phyloP scores from a whole-genome alignment of 176 grass and related monocot species.

The Avena sativa region DNA sequence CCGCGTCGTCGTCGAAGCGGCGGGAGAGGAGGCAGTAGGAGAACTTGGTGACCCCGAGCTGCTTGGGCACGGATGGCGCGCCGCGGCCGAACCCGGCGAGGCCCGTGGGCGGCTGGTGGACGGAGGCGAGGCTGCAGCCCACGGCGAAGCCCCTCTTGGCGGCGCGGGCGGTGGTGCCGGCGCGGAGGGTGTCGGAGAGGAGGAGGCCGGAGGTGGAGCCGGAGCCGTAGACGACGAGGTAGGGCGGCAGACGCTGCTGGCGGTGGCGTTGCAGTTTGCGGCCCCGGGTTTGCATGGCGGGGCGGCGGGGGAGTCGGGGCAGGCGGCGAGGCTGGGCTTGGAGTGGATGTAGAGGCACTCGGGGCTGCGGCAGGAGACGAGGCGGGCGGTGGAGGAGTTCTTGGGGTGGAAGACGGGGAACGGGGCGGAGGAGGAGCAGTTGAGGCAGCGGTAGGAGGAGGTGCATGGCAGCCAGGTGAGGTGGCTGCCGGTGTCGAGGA shows the following conservation, averaged over 20 bases:
- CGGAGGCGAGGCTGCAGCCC: constrained; percentile 80
- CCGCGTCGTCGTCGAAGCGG: constrained; percentile 70
- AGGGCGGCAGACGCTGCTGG: constrained; percentile 60
- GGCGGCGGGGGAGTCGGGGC: constrained; percentile 18
- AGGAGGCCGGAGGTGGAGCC: constrained; percentile 83
- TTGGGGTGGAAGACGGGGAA: constrained; percentile 65
- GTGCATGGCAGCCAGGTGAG: constrained; percentile 87
- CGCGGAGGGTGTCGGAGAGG: constrained; percentile 63
- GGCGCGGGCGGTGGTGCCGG: not conserved
- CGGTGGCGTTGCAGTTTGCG: constrained; percentile 17
- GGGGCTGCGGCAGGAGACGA: constrained; percentile 69
- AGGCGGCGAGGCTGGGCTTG: constrained; percentile 31
- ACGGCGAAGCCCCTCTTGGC: constrained; percentile 50
- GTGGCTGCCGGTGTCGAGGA: constrained; percentile 86
- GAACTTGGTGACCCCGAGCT: constrained; percentile 63
- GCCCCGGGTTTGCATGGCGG: not conserved
- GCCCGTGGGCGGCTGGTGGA: constrained; percentile 75
- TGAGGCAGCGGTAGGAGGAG: constrained; percentile 62
- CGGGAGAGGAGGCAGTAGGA: constrained; percentile 91
- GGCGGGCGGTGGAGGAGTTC: constrained; percentile 64
- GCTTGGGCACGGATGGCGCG: constrained; percentile 62
- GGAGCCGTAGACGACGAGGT: constrained; percentile 78
- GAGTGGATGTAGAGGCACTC: constrained; percentile 79
- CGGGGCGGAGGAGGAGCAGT: constrained; percentile 39
- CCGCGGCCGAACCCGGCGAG: constrained; percentile 82